Evolutionary conservation across 2,329 filamentous ascomycete species (phyloP).

Genomic region (Aspergillus fumigatiaffinis): DNA sequence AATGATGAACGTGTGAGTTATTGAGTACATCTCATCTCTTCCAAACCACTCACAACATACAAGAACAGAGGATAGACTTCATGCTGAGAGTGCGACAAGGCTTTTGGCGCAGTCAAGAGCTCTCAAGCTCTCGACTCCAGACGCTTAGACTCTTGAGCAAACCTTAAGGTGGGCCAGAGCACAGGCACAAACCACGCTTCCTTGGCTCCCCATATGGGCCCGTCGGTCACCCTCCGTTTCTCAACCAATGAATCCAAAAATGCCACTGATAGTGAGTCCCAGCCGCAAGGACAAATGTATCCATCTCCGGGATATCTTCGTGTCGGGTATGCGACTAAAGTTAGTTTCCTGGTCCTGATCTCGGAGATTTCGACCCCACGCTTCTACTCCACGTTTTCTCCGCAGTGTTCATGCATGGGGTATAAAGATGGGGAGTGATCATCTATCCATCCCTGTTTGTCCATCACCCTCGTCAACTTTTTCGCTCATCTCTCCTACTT

Average conservation of each 20-base stretch:
- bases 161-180: neutral
- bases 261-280: neutral
- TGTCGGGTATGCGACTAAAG: neutral
- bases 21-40: neutral
- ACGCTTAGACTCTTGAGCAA: neutral
- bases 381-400: neutral
- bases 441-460: neutral
- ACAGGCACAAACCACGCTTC: neutral
- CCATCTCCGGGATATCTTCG: neutral
- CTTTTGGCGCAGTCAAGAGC: neutral
- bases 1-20: neutral
- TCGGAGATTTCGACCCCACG: neutral
- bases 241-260: neutral
- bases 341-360: neutral
- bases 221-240: neutral
- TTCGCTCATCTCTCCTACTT: neutral
- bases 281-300: neutral
- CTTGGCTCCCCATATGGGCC: neutral
- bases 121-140: neutral
- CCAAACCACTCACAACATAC: neutral
- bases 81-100: neutral
- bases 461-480: neutral
- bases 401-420: neutral
- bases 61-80: neutral
- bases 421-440: neutral